Conservation (phyloP, 192 early-diverging fungal species). For the Gamsiella multidivaricata region DNA sequence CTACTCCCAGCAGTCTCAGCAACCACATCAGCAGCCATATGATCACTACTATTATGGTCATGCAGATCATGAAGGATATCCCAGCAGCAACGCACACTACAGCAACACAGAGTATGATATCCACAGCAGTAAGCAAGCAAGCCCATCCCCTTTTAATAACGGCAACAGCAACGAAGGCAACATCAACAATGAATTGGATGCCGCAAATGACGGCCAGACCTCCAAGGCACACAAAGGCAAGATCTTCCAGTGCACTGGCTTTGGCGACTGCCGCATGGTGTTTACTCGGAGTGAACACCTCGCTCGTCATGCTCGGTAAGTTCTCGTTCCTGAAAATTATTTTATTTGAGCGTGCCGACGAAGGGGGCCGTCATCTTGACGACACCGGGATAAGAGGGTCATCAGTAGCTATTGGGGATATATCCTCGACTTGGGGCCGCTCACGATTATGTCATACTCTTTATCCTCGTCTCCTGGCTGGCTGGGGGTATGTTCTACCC, state of each 20-base stretch:
- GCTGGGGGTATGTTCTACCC: too few species aligned
- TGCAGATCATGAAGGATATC: neutral
- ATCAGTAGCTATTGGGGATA: too few species aligned
- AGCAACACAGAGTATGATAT: neutral
- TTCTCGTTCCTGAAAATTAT: neutral
- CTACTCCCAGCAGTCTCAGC: conserved; percentile 10
- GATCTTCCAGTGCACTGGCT: conserved; percentile 65
- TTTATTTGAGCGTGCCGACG: too few species aligned
- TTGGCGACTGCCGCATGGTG: conserved; percentile 65
- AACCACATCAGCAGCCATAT: conserved; percentile 15
- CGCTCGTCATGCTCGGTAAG: conserved; percentile 62
- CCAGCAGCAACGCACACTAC: conserved; percentile 2
- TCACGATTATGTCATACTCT: neutral
- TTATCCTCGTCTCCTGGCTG: neutral
- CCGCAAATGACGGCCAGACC: conserved; percentile 8
- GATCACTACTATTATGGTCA: conserved; percentile 21
- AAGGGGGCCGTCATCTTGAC: conserved; percentile 6
- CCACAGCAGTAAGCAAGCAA: conserved; percentile 16
- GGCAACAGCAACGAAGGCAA: neutral
- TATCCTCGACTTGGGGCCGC: neutral
- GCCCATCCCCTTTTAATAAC: conserved; percentile 11
- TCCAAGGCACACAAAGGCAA: conserved; percentile 47
- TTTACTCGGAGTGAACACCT: conserved; percentile 67
- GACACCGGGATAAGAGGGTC: neutral
- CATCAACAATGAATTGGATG: conserved; percentile 1